Conservation (phyloP, 31 red algal species). For the Porphyra umbilicalis region DNA sequence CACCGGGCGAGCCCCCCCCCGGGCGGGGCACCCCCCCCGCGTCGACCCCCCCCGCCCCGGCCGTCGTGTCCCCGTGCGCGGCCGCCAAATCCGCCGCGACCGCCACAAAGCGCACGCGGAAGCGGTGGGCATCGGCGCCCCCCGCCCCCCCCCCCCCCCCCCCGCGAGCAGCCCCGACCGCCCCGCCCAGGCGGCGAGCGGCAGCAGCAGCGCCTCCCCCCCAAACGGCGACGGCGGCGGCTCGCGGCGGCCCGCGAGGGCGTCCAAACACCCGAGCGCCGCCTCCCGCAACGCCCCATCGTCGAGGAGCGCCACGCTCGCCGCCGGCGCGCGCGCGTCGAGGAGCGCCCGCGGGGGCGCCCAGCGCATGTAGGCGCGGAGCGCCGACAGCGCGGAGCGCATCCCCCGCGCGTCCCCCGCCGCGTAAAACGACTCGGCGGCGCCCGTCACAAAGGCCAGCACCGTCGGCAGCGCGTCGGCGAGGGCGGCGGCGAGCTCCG, state of each 20-base stretch:
- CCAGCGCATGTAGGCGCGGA: background rate
- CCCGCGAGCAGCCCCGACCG: background rate
- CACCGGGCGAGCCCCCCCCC: background rate
- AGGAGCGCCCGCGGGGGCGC: background rate
- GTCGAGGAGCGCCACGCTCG: background rate
- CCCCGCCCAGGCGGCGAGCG: background rate
- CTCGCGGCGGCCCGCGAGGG: background rate
- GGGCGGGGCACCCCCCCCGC: background rate
- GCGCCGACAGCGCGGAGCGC: background rate
- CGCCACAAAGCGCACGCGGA: background rate
- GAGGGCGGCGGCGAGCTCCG: background rate
- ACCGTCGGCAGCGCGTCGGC: background rate
- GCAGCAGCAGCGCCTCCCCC: background rate
- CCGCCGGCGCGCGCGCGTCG: background rate
- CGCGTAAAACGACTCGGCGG: background rate
- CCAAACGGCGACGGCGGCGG: background rate
- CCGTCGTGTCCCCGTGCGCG: background rate
- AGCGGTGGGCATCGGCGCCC: background rate
- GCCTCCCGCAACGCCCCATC: background rate
- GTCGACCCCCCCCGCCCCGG: background rate
- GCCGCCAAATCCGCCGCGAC: background rate
- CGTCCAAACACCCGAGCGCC: background rate
- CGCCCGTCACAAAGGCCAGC: background rate
- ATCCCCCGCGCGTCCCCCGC: background rate
- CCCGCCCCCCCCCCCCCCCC: background rate